Percentiles rank a stretch among this genome's conserved stretches.
Conservation (phyloP, 164 flowering plant species). For the Malania oleifera region DNA sequence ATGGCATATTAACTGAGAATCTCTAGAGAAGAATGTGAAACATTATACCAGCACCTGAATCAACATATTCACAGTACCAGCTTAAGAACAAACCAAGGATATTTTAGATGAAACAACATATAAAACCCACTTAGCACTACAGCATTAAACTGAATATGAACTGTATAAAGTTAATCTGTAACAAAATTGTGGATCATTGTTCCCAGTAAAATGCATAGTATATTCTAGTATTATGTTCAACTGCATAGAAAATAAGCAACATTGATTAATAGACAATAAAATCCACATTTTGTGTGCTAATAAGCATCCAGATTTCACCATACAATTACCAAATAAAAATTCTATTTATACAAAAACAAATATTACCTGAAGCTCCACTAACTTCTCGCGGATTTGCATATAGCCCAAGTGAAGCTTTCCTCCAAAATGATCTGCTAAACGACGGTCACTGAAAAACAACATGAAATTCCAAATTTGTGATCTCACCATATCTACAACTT, state of each 20-base stretch:
- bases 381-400: slow-evolving; percentile 94
- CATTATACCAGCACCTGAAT: slow-evolving; percentile 67
- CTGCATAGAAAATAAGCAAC: background rate
- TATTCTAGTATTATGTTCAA: background rate
- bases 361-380: slow-evolving; percentile 83
- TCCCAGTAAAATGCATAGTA: background rate
- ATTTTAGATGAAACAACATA: slow-evolving; percentile 9
- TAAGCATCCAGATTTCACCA: background rate
- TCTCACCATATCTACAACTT: background rate
- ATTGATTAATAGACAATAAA: background rate
- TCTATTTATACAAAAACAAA: background rate
- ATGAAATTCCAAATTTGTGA: slow-evolving; percentile 13
- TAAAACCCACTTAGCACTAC: background rate
- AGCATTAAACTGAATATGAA: background rate
- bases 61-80: slow-evolving; percentile 47
- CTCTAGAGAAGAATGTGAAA: slow-evolving; percentile 50
- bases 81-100: slow-evolving; percentile 22
- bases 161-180: background rate
- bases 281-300: background rate
- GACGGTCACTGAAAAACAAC: slow-evolving; percentile 78
- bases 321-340: background rate
- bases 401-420: slow-evolving; percentile 98
- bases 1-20: slow-evolving; percentile 40
- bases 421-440: slow-evolving; percentile 98
- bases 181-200: background rate